A percentile compares a stretch with the other conserved stretches of the same genome.
phyloP scores from a whole-genome alignment of 176 grass and related monocot genomes.

The Musa beccarii region DNA sequence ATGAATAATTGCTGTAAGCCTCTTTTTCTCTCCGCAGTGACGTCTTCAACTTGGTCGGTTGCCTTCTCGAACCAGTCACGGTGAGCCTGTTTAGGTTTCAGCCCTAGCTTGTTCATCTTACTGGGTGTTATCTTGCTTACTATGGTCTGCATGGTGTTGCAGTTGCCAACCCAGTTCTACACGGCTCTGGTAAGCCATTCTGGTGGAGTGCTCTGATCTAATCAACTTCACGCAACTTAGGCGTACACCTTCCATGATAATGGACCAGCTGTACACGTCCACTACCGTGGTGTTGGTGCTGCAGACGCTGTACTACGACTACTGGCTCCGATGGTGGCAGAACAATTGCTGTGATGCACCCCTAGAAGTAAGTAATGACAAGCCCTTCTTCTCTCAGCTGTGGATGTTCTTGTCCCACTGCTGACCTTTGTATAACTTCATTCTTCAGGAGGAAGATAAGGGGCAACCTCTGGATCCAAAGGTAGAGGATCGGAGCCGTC shows the following conservation, averaged over 20 bases:
- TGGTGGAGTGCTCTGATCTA: too few species aligned
- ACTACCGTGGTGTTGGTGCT: conserved; percentile 19
- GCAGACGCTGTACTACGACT: conserved; percentile 18
- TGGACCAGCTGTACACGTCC: conserved; percentile 16
- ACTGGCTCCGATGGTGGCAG: conserved; percentile 7
- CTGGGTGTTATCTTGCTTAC: too few species aligned
- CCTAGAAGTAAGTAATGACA: neutral
- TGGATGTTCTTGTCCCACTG: too few species aligned
- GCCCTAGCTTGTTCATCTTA: too few species aligned
- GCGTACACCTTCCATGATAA: neutral
- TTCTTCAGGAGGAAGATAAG: neutral
- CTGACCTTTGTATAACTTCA: too few species aligned
- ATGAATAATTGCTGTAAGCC: too few species aligned
- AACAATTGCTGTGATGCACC: neutral
- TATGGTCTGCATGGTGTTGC: neutral
- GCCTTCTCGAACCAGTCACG: conserved; percentile 16
- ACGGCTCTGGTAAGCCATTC: conserved; percentile 13
- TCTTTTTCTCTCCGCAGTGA: neutral
- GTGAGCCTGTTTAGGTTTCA: neutral
- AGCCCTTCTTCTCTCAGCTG: neutral
- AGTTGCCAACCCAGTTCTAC: conserved; percentile 21
- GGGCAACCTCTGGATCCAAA: neutral
- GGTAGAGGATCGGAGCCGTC: neutral
- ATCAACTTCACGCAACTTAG: too few species aligned
- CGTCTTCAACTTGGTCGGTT: conserved; percentile 17